Evolutionary conservation across 177 flowering plant species (phyloP), one percentile per base, ranked within the genome.

Genomic region (Vitis hybrid): DNA sequence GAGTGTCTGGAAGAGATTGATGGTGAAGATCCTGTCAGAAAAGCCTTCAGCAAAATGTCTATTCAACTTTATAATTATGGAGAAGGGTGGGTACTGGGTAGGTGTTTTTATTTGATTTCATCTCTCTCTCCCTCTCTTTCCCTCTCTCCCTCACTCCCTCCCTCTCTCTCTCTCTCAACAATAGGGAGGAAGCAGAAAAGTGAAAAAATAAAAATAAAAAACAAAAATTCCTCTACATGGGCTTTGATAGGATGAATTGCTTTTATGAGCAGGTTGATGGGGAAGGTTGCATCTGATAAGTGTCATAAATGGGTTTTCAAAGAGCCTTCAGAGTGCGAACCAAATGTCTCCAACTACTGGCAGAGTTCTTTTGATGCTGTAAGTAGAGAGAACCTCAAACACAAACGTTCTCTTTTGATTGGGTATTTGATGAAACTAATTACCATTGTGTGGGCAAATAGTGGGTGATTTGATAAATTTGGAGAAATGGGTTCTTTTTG

Each of bases 31-130:
- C 90, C 87, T 70, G 97, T 95, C 71, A 87, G 97, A 69, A 95
- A 90, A 70, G 88, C 97, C 76, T 95, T 95, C 94, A 89, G 99
- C 94, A 93, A 93, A 71, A 95, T 95, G 99, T 90, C 99, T 67
- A 93, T 95, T 83, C 99, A 95, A 83, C 76, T 95, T 75, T 95
- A 95, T 84, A 95, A 95, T 85, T 95, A 95, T 84, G 98, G 99
- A 89, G 99, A 95, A 93, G 99, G 99, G 99, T 95, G 96, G 94
- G 98, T 91, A 88, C 84, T 89, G 72, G 97, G 97, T 93, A 88
- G 90, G 91, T 92, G 81, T 72, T 77, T 57, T 69, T 30, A n/a
- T 63, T 67, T 59, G 55, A 14, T 61, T 64, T 57, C 61, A 16
- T 8, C 55, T 67, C 62, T 67, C 24, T 13, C 6, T 24, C 21